A percentile compares a stretch with the other conserved stretches of the same genome.
Conservation (phyloP, 345 rosid genomes). For the Hypericum androsaemum region DNA sequence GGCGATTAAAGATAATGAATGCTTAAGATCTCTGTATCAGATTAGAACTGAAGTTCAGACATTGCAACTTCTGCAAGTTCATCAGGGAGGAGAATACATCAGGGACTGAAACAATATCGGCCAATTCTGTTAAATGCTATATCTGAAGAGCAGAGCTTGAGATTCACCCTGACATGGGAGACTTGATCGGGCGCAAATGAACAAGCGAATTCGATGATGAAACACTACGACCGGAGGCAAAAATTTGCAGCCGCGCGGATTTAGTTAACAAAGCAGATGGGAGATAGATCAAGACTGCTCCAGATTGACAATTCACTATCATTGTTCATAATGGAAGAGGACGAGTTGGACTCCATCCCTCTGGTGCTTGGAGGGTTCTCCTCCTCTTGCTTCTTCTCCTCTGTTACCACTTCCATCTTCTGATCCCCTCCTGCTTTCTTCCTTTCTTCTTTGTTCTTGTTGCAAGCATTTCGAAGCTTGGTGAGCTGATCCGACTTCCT, state of each 20-base stretch:
- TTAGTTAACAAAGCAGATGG: slow-evolving; percentile 50
- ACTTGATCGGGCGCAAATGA: too few species aligned
- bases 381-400: slow-evolving; percentile 14
- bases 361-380: slow-evolving; percentile 14
- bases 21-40: too few species aligned
- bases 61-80: too few species aligned
- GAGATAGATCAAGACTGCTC: slow-evolving; percentile 60
- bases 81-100: too few species aligned
- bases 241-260: background rate
- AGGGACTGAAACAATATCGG: too few species aligned
- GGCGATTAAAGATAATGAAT: too few species aligned
- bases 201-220: too few species aligned
- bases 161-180: too few species aligned
- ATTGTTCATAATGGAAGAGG: slow-evolving; percentile 12
- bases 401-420: slow-evolving; percentile 4
- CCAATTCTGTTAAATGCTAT: too few species aligned
- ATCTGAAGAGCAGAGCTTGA: too few species aligned
- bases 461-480: slow-evolving; percentile 30
- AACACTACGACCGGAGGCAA: too few species aligned
- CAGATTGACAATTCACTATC: slow-evolving; percentile 43
- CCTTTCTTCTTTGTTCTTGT: slow-evolving; percentile 17
- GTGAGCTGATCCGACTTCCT: slow-evolving; percentile 23
- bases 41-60: too few species aligned
- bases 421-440: slow-evolving; percentile 16
- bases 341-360: slow-evolving; percentile 15